A percentile compares a stretch with the other conserved stretches of the same genome.
Conservation (phyloP, 2,329 filamentous ascomycete species). For the Fonsecaea nubica region DNA sequence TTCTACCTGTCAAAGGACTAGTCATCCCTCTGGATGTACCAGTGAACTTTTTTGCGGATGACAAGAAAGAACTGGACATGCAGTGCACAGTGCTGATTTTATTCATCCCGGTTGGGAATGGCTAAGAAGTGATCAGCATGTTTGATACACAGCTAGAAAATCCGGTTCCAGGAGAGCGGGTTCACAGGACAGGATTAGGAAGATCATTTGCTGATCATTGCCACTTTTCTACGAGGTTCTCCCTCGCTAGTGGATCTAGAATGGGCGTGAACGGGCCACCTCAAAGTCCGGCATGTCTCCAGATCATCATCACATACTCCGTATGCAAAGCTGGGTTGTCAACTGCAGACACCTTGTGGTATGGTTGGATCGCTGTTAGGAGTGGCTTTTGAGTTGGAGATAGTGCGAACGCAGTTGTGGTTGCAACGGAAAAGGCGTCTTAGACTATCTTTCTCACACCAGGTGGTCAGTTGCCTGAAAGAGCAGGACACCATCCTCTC, state of each 20-base stretch:
- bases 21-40: not conserved
- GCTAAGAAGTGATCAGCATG: constrained; percentile 10
- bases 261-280: not conserved
- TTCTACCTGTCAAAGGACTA: not conserved
- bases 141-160: constrained; percentile 11
- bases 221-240: not conserved
- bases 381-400: not conserved
- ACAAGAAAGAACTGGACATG: not conserved
- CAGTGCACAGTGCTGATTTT: not conserved
- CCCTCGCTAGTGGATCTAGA: constrained; percentile 8
- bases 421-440: not conserved
- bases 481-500: not conserved
- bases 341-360: not conserved
- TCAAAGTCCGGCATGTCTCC: not conserved
- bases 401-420: not conserved
- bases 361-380: not conserved
- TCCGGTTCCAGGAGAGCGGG: constrained; percentile 15
- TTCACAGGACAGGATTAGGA: constrained; percentile 13
- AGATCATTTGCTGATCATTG: constrained; percentile 21
- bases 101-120: not conserved
- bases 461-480: not conserved
- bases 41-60: not conserved
- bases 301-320: not conserved
- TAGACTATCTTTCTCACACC: not conserved
- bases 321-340: not conserved